Percentiles rank a stretch among this genome's conserved stretches.
These are phyloP conservation scores for Ophiocordyceps robertsii DNA, from an alignment of 2,329 filamentous ascomycete genomes.

Conservation along the genomic window DNA sequence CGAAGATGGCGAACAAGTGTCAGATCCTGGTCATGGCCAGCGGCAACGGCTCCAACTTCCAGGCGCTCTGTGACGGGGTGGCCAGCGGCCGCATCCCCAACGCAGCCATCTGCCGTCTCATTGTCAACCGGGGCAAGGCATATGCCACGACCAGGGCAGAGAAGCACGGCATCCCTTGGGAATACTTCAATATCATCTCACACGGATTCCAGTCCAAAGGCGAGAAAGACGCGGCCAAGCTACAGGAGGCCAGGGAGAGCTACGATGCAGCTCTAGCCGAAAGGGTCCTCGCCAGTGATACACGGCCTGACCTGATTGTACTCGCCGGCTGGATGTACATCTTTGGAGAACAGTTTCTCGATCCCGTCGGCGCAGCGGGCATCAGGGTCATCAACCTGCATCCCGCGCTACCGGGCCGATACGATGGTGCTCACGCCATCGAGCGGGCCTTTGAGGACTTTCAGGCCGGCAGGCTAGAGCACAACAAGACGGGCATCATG, in stretches of 20 bases:
- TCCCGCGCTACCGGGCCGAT: constrained; percentile 58
- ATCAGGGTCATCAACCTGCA: constrained; percentile 74
- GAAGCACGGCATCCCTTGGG: constrained; percentile 39
- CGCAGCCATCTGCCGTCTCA: constrained; percentile 29
- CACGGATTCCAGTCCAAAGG: constrained; percentile 47
- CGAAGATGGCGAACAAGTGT: constrained; percentile 11
- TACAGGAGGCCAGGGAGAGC: constrained; percentile 44
- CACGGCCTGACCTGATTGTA: constrained; percentile 60
- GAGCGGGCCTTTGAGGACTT: constrained; percentile 65
- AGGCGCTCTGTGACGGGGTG: constrained; percentile 50
- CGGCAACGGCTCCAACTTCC: constrained; percentile 64
- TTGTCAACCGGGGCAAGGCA: constrained; percentile 36
- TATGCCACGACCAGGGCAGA: constrained; percentile 27
- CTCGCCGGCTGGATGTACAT: constrained; percentile 86
- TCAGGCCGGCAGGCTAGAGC: constrained; percentile 45
- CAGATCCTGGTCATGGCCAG: constrained; percentile 57
- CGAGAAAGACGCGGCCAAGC: constrained; percentile 43
- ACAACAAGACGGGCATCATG: constrained; percentile 63
- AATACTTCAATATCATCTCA: constrained; percentile 69
- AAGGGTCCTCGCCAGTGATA: constrained; percentile 40
- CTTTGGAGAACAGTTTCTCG: constrained; percentile 55
- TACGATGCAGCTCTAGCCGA: constrained; percentile 67
- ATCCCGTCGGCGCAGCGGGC: constrained; percentile 46
- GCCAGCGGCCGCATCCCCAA: constrained; percentile 23
- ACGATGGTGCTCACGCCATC: constrained; percentile 68